Evolutionary conservation across 2,329 filamentous ascomycete genomes (phyloP).

Genomic region (Aureobasidium namibiae): DNA sequence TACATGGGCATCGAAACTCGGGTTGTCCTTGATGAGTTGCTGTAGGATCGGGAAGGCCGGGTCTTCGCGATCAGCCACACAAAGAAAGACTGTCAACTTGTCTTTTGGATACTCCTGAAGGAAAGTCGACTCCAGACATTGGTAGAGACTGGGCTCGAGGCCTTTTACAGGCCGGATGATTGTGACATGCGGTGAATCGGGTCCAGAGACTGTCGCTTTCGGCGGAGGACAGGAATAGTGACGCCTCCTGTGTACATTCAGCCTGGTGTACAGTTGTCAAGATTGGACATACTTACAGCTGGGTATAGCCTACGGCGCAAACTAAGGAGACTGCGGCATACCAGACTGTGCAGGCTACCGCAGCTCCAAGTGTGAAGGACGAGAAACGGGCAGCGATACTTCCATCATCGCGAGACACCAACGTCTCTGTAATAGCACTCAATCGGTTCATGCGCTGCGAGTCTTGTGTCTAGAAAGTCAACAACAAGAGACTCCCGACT

Average conservation of each 20-base stretch:
- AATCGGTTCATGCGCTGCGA: constrained; percentile 21
- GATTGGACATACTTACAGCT: neutral
- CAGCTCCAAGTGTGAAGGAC: constrained; percentile 19
- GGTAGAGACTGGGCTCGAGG: constrained; percentile 80
- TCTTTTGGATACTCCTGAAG: constrained; percentile 69
- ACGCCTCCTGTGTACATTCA: constrained; percentile 39
- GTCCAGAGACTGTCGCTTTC: constrained; percentile 24
- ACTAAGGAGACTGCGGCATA: constrained; percentile 18
- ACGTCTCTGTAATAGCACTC: constrained; percentile 18
- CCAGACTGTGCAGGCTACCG: constrained; percentile 26
- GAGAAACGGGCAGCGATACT: constrained; percentile 15
- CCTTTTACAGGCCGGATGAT: constrained; percentile 91
- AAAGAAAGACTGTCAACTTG: constrained; percentile 74
- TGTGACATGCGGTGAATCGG: constrained; percentile 66
- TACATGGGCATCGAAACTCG: constrained; percentile 60
- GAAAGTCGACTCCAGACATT: constrained; percentile 83
- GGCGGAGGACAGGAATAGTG: constrained; percentile 42
- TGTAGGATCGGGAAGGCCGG: constrained; percentile 68
- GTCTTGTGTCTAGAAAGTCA: neutral
- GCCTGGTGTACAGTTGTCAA: neutral
- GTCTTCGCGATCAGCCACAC: constrained; percentile 66
- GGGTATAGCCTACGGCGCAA: constrained; percentile 9
- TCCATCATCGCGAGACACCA: constrained; percentile 11
- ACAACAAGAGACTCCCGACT: neutral
- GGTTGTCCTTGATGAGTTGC: constrained; percentile 64